Evolutionary conservation across 2,329 filamentous ascomycete species (phyloP), one percentile per base, ranked within the genome.

Genomic region (Coniochaeta hoffmannii): DNA sequence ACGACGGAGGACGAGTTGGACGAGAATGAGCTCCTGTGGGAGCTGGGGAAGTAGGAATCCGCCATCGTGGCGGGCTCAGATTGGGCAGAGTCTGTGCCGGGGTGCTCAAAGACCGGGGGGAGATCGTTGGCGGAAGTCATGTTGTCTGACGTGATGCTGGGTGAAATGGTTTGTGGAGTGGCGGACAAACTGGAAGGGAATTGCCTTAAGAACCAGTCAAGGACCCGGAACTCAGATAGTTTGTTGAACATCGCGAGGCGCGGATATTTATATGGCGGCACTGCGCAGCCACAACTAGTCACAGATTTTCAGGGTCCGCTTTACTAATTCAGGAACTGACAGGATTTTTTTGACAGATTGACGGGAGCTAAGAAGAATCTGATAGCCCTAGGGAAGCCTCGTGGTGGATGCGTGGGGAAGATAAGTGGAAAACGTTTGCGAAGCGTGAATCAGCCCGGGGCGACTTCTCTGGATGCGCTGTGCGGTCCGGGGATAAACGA

Each of bases 11-110:
- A 53, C 31, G 55, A 55, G 22, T 53, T 31, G 22, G 58, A 59
- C 2, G 63, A 61, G 44, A 57, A 32, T 17, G 59, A 62, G 28
- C 59, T 61, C 26, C 41, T 36, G 26, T 34, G 53, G 2, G 53
- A 54, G 36, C 41, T 44, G 11, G 53, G 53, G n/a, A 54, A 54
- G 38, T 54, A 54, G 41, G 53, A 24, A 17, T 54, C 41, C n/a
- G n/a, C n/a, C 41, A 46, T 46, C 24, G 19, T 46, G 41, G 19
- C 6, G 19, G 41, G 24, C 41, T 50, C 30, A 28, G 49, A 32
- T 11, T 50, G 28, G 22, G 49, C 22, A 3, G 49, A 50, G 4
- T 34, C 49, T 4, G n/a, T 19, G 49, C 14, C 17, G 14, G 28
- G 15, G 28, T 32, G 49, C 4, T 50, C 49, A 19, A 50, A 50